phyloP scores from a whole-genome alignment of 345 rosid species.

The Nasturtium officinale region DNA sequence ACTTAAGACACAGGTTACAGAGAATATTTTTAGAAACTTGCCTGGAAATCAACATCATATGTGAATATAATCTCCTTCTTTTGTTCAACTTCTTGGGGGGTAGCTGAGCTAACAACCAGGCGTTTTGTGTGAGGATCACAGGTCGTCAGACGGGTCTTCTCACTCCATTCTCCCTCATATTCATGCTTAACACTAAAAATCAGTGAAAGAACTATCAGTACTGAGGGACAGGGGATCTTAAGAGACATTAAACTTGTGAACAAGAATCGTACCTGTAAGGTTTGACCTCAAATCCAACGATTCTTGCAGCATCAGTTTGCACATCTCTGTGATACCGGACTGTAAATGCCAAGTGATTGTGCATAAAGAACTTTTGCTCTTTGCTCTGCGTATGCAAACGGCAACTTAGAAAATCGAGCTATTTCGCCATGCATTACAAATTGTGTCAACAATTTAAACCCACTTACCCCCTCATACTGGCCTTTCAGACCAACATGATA shows the following conservation, averaged over 20 bases:
- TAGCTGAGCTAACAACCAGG: constrained; percentile 72
- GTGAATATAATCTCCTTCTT: constrained; percentile 86
- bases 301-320: constrained; percentile 79
- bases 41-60: constrained; percentile 91
- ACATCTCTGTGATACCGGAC: constrained; percentile 84
- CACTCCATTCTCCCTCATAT: constrained; percentile 80
- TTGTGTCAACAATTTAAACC: constrained; percentile 12
- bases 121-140: constrained; percentile 91
- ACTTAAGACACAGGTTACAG: background rate
- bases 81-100: constrained; percentile 93
- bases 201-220: constrained; percentile 19
- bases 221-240: background rate
- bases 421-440: constrained; percentile 6
- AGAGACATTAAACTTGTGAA: background rate
- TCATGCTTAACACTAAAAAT: constrained; percentile 77
- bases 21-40: constrained; percentile 29
- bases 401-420: constrained; percentile 33
- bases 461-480: constrained; percentile 82
- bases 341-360: constrained; percentile 87
- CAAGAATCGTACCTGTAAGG: constrained; percentile 71
- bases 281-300: constrained; percentile 97
- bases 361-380: constrained; percentile 86
- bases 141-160: constrained; percentile 72
- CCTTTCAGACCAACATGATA: constrained; percentile 95
- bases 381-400: constrained; percentile 61